Evolutionary conservation across 768 basidiomycete genomes (phyloP), one percentile per base, ranked within the genome.

Genomic region (Mycena floridula): DNA sequence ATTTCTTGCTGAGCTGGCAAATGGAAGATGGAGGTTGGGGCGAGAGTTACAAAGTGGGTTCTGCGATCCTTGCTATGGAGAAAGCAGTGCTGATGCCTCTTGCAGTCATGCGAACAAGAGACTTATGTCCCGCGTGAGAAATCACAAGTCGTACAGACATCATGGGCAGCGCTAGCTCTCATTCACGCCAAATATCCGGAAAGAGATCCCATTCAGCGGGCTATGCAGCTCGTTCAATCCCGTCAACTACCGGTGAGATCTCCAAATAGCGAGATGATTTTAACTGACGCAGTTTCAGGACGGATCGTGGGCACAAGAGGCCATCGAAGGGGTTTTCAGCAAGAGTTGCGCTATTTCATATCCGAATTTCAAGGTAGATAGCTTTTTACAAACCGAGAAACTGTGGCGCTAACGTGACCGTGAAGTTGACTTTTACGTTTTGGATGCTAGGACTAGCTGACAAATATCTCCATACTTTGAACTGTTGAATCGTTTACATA

Each of bases 281-380:
- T 68, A 76, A 4, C 85, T 86, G 60, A 85, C 83, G 7, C 58
- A 86, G 62, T 78, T 77, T 1, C 49, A 89, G 81, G 86, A 98
- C 55, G 96, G 96, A 11, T 89, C 91, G 3, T 99, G 96, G 95
- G 75, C 89, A 2, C 92, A 95, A 59, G 95, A 98, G 63, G 89
- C 89, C 16, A 92, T 94, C 36, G 92, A 94, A 55, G 91, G 92
- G 7, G 78, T 92, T 18, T 90, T 91, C 62, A 93, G 92, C 68
- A 91, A 91, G 58, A 89, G 79, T 20, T 88, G 85, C 54, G 82
- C 88, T 23, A 90, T 89, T 43, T 77, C 85, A 2, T 90, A 90
- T 50, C 82, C 90, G 2, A 90, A 92, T 65, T 97, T 96, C 81
- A n/a, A n/a, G n/a, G n/a, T n/a, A n/a, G n/a, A n/a, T n/a, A n/a